Percentiles rank a stretch among this genome's conserved stretches.
phyloP scores from a whole-genome alignment of 1,284 basidiomycete species.

The Heterobasidion parviporum region DNA sequence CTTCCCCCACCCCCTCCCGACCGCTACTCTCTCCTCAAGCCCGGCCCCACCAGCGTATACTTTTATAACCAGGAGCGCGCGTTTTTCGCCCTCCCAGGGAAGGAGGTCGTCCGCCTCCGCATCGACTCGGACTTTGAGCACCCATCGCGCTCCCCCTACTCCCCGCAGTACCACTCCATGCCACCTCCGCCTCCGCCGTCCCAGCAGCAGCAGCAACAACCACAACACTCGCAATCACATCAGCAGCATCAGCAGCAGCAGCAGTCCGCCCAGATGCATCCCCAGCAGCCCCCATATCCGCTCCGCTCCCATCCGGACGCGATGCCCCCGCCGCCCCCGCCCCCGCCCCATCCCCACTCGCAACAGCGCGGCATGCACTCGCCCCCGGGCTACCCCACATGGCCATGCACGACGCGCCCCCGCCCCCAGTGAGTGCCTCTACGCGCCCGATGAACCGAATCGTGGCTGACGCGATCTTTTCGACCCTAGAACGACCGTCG shows the following conservation, averaged over 20 bases:
- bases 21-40: slow-evolving; percentile 38
- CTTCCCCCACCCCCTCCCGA: slow-evolving; percentile 63
- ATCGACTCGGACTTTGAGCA: slow-evolving; percentile 49
- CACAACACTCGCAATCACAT: background rate
- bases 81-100: slow-evolving; percentile 67
- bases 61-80: slow-evolving; percentile 66
- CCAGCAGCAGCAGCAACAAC: background rate
- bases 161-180: background rate
- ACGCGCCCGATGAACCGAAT: too few relatives aligned
- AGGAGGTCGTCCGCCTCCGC: slow-evolving; percentile 63
- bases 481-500: too few relatives aligned
- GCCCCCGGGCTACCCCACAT: too few relatives aligned
- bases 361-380: background rate
- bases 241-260: background rate
- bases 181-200: background rate
- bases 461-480: too few relatives aligned
- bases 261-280: background rate
- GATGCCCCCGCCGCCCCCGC: background rate
- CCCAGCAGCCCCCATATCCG: too few relatives aligned
- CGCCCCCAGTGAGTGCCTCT: too few relatives aligned
- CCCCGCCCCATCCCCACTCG: background rate
- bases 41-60: slow-evolving; percentile 57
- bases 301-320: background rate
- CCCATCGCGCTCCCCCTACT: slow-evolving; percentile 32
- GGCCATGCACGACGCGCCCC: too few relatives aligned